Evolutionary conservation across 1,284 basidiomycete genomes (phyloP).

Genomic region (Meira nashicola): DNA sequence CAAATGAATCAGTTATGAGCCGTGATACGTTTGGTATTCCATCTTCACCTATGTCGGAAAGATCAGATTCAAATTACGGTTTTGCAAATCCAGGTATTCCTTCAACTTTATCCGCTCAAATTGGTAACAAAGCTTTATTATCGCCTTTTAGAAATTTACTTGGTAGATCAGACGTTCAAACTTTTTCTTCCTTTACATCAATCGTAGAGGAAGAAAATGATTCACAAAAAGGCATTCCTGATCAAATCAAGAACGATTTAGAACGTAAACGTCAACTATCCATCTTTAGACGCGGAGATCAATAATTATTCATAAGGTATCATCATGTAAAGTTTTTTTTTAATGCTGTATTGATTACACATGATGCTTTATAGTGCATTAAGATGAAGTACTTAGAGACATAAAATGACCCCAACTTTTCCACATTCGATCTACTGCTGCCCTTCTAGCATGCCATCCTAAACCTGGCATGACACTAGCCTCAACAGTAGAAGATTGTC

Average conservation of each 20-base stretch:
- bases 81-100: conserved; percentile 2
- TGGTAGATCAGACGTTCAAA: neutral
- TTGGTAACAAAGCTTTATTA: neutral
- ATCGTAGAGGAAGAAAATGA: neutral
- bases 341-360: neutral
- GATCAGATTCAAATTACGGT: neutral
- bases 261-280: neutral
- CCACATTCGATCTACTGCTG: conserved; percentile 83
- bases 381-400: neutral
- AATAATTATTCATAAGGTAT: no score
- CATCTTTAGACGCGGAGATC: neutral
- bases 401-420: conserved; percentile 63
- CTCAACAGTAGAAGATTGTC: conserved; percentile 61
- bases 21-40: neutral
- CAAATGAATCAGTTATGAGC: neutral
- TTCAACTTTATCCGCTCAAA: neutral
- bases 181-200: neutral
- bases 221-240: neutral
- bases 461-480: conserved; percentile 53
- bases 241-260: conserved; percentile 5
- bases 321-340: no score
- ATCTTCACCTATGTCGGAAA: neutral
- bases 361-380: neutral
- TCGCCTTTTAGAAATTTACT: neutral
- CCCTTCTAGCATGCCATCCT: conserved; percentile 13